Evolutionary conservation across 306 rosid genomes (phyloP).

Genomic region (Astragalus membranaceus): DNA sequence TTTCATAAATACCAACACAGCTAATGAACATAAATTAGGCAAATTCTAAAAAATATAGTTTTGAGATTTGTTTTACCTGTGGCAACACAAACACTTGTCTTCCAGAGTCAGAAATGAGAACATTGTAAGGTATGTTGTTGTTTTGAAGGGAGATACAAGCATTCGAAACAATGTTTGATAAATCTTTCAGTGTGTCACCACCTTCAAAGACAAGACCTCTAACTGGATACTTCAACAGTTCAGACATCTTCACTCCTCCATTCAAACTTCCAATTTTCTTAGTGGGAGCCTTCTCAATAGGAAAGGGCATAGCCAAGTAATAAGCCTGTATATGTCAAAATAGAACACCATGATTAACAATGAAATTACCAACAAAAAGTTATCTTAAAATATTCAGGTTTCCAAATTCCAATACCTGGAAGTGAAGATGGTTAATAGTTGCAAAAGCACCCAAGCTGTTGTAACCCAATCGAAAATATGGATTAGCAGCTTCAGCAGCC

Average conservation of each 20-base stretch:
- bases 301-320: slow-evolving; percentile 75
- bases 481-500: slow-evolving; percentile 74
- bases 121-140: slow-evolving; percentile 79
- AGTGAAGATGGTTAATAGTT: slow-evolving; percentile 97
- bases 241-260: slow-evolving; percentile 57
- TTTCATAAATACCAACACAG: neutral
- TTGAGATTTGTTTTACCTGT: slow-evolving; percentile 48
- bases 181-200: slow-evolving; percentile 48
- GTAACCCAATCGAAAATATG: slow-evolving; percentile 81
- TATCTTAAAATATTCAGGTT: neutral
- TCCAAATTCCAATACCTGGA: slow-evolving; percentile 53
- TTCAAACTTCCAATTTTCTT: slow-evolving; percentile 47
- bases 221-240: slow-evolving; percentile 69
- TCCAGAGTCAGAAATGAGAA: slow-evolving; percentile 78
- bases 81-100: slow-evolving; percentile 72
- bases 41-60: neutral
- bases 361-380: neutral
- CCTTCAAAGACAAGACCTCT: slow-evolving; percentile 87
- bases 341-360: neutral
- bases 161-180: slow-evolving; percentile 65
- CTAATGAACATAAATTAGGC: neutral
- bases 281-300: slow-evolving; percentile 86
- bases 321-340: slow-evolving; percentile 57
- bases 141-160: slow-evolving; percentile 84
- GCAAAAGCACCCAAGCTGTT: slow-evolving; percentile 97